Evolutionary conservation across 2,329 filamentous ascomycete species (phyloP).

Genomic region (Colletotrichum karsti): DNA sequence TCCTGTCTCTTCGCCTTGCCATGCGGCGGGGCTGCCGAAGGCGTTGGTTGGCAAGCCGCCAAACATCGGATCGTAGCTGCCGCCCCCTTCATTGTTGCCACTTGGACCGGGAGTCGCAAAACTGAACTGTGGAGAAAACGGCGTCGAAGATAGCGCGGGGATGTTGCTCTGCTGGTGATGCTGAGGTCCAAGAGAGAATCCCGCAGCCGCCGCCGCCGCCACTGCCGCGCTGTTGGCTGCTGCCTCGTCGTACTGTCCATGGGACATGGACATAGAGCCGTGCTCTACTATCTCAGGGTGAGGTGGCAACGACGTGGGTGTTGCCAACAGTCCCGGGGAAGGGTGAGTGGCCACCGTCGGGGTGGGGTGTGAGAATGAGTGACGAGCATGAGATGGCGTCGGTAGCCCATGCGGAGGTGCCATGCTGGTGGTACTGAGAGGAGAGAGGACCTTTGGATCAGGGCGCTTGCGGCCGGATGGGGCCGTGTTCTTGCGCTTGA

Average conservation of each 20-base stretch:
- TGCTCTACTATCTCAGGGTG: constrained; percentile 43
- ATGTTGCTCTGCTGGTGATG: constrained; percentile 40
- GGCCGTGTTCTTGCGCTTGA: constrained; percentile 60
- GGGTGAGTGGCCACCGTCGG: constrained; percentile 44
- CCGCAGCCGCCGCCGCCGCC: constrained; percentile 45
- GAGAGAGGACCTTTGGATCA: constrained; percentile 45
- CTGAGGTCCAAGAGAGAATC: constrained; percentile 42
- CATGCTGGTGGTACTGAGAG: constrained; percentile 42
- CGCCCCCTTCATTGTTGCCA: constrained; percentile 39
- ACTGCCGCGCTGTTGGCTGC: constrained; percentile 42
- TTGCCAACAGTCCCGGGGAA: constrained; percentile 48
- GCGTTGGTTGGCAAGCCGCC: constrained; percentile 61
- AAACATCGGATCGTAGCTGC: constrained; percentile 68
- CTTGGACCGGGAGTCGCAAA: constrained; percentile 43
- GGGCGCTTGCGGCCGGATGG: constrained; percentile 48
- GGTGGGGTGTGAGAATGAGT: constrained; percentile 44
- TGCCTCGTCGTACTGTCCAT: constrained; percentile 43
- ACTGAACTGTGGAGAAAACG: constrained; percentile 54
- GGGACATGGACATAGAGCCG: constrained; percentile 40
- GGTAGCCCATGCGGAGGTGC: constrained; percentile 36
- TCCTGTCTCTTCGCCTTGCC: constrained; percentile 52
- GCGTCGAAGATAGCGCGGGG: constrained; percentile 37
- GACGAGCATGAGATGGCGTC: constrained; percentile 43
- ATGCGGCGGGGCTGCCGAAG: constrained; percentile 60
- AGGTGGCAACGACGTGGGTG: constrained; percentile 44